Percentiles rank a stretch among this genome's conserved stretches.
phyloP scores from a whole-genome alignment of 331 rosid genomes.

The Saraca asoca region DNA sequence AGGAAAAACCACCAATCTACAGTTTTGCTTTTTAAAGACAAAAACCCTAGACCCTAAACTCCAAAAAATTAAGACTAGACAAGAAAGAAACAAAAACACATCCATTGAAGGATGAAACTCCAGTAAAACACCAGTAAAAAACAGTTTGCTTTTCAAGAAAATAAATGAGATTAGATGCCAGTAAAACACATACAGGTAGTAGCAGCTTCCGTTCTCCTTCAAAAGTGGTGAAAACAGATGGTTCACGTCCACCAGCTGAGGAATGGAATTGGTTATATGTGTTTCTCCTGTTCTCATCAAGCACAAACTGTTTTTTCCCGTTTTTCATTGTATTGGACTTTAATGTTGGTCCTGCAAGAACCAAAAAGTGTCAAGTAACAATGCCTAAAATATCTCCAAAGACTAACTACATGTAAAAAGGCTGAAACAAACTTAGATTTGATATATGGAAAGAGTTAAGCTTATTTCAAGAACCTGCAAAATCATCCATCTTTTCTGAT shows the following conservation, averaged over 20 bases:
- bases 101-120: too few species aligned
- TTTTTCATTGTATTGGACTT: constrained; percentile 44
- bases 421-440: constrained; percentile 10
- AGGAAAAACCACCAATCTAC: constrained; percentile 3
- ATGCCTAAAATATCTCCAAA: not conserved
- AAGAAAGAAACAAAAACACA: too few species aligned
- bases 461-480: constrained; percentile 45
- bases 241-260: constrained; percentile 43
- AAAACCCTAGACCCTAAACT: too few species aligned
- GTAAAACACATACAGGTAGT: constrained; percentile 51
- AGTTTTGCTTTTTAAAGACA: not conserved
- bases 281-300: constrained; percentile 62
- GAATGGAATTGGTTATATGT: constrained; percentile 46
- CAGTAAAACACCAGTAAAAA: too few species aligned
- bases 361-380: not conserved
- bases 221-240: constrained; percentile 59
- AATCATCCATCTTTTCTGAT: constrained; percentile 52
- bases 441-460: constrained; percentile 3
- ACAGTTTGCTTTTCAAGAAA: constrained; percentile 1
- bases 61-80: too few species aligned
- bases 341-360: constrained; percentile 44
- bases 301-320: constrained; percentile 50
- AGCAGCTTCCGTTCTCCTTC: constrained; percentile 57
- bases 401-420: not conserved
- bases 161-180: constrained; percentile 14